phyloP scores from a whole-genome alignment of 345 rosid species.

The Brassica carinata region DNA sequence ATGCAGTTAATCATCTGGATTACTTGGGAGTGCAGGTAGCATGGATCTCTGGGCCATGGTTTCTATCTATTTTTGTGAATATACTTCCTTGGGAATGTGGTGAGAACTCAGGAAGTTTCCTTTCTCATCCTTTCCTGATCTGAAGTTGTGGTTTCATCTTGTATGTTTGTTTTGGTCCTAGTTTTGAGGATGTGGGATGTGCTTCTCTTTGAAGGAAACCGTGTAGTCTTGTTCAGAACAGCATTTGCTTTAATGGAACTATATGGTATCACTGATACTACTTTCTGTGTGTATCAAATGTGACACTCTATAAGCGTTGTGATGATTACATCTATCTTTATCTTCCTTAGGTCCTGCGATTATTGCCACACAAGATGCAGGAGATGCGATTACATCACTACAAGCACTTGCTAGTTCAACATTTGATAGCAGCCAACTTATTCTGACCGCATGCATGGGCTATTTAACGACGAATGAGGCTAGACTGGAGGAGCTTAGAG shows the following conservation, averaged over 20 bases:
- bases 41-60: conserved; percentile 97
- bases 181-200: conserved; percentile 99
- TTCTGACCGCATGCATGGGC: conserved; percentile 90
- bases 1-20: conserved; percentile 99
- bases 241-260: conserved; percentile 41
- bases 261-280: neutral
- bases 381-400: conserved; percentile 84
- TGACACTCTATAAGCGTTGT: neutral
- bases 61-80: conserved; percentile 91
- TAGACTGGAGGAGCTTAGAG: conserved; percentile 72
- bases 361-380: conserved; percentile 83
- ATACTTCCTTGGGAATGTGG: conserved; percentile 99
- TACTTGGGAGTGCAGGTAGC: conserved; percentile 99
- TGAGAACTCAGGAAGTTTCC: conserved; percentile 41
- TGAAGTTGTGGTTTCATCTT: conserved; percentile 20
- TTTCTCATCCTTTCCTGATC: neutral
- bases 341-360: conserved; percentile 75
- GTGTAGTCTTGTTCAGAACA: conserved; percentile 89
- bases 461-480: conserved; percentile 71
- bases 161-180: conserved; percentile 29
- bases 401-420: conserved; percentile 92
- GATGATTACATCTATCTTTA: neutral
- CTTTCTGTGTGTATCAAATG: neutral
- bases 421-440: conserved; percentile 97
- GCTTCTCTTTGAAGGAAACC: conserved; percentile 91